Conservation (phyloP, 148 eudicot species). For the Euryodendron excelsum region DNA sequence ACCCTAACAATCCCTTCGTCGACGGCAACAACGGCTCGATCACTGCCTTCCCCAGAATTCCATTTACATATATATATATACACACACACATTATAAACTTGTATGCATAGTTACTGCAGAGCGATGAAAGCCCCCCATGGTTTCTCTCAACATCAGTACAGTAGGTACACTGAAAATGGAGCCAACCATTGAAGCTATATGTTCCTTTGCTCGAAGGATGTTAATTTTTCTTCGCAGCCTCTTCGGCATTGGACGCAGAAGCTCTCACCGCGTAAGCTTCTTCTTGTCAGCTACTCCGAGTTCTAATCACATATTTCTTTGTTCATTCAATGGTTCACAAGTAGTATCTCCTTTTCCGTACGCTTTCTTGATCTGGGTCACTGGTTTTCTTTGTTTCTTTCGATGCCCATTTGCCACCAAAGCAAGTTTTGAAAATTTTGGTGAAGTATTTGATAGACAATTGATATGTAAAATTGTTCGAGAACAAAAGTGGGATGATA, state of each 20-base stretch:
- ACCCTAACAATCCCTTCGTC: not conserved
- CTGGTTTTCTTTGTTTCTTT: slow-evolving; percentile 39
- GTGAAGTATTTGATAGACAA: slow-evolving; percentile 36
- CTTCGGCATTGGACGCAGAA: slow-evolving; percentile 42
- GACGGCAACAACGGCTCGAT: not conserved
- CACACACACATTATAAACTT: not conserved
- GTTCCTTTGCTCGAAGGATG: slow-evolving; percentile 38
- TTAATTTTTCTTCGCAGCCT: slow-evolving; percentile 50
- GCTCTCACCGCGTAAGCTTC: slow-evolving; percentile 35
- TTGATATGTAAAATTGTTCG: slow-evolving; percentile 40
- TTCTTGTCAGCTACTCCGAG: slow-evolving; percentile 23
- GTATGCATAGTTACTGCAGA: not conserved
- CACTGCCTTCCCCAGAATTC: not conserved
- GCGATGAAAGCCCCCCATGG: slow-evolving; percentile 10
- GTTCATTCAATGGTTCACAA: slow-evolving; percentile 21
- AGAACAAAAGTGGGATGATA: slow-evolving; percentile 65
- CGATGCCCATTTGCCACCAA: slow-evolving; percentile 37
- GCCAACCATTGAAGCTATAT: slow-evolving; percentile 16
- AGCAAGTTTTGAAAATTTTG: slow-evolving; percentile 29
- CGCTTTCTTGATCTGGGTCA: slow-evolving; percentile 43
- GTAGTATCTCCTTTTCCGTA: slow-evolving; percentile 32
- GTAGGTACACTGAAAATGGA: slow-evolving; percentile 13
- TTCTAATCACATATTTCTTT: slow-evolving; percentile 21
- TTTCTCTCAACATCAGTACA: not conserved
- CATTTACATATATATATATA: not conserved